Conservation (phyloP, 2,329 filamentous ascomycete species). For the Botrytis deweyae region DNA sequence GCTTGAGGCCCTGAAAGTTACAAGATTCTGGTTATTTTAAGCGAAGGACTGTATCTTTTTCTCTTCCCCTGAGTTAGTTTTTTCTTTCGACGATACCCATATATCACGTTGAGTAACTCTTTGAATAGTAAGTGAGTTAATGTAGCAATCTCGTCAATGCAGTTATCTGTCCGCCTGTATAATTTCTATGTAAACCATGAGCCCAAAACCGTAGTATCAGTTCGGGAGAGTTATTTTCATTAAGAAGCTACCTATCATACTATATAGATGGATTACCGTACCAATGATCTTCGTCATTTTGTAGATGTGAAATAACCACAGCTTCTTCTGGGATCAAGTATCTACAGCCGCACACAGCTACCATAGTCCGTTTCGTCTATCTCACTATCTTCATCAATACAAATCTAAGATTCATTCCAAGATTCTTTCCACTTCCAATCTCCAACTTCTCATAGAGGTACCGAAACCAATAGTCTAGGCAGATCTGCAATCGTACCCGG, state of each 20-base stretch:
- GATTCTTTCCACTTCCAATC: background rate
- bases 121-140: background rate
- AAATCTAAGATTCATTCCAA: background rate
- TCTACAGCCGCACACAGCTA: background rate
- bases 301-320: background rate
- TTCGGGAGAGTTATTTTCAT: background rate
- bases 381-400: background rate
- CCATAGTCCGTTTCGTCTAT: background rate
- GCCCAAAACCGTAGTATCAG: background rate
- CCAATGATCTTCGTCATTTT: background rate
- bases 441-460: background rate
- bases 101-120: background rate
- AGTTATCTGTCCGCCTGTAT: background rate
- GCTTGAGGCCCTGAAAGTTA: background rate
- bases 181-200: background rate
- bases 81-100: background rate
- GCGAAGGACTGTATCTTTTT: background rate
- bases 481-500: background rate
- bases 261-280: background rate
- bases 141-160: background rate
- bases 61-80: background rate
- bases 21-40: background rate
- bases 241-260: background rate
- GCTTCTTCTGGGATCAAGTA: background rate
- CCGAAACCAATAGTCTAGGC: background rate